Conservation (phyloP, 306 rosid species). For the Rosa multiflora region DNA sequence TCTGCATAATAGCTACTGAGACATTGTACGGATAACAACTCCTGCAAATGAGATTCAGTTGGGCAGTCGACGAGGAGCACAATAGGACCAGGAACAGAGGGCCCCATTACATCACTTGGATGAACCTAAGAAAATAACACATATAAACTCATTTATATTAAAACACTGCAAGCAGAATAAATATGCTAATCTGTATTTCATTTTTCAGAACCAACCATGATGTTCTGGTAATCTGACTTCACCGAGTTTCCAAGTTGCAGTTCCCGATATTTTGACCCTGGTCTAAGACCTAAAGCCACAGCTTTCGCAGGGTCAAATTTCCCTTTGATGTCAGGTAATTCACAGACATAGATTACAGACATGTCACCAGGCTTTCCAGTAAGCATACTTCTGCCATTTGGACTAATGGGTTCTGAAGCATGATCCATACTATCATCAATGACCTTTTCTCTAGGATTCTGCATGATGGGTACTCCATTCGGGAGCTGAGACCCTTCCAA, state of each 20-base stretch:
- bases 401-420: slow-evolving; percentile 29
- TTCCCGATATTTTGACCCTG: slow-evolving; percentile 80
- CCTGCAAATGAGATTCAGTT: slow-evolving; percentile 71
- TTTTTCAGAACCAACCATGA: slow-evolving; percentile 57
- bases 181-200: slow-evolving; percentile 3
- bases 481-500: slow-evolving; percentile 23
- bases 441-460: slow-evolving; percentile 26
- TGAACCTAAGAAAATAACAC: slow-evolving; percentile 51
- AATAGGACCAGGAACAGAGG: slow-evolving; percentile 90
- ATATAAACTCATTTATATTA: slow-evolving; percentile 20
- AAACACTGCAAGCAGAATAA: neutral
- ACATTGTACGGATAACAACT: slow-evolving; percentile 55
- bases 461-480: slow-evolving; percentile 6
- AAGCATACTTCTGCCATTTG: slow-evolving; percentile 29
- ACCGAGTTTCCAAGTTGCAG: slow-evolving; percentile 84
- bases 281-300: slow-evolving; percentile 64
- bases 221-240: slow-evolving; percentile 64
- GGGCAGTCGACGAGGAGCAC: slow-evolving; percentile 96
- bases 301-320: slow-evolving; percentile 82
- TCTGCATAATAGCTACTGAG: slow-evolving; percentile 54
- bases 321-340: slow-evolving; percentile 87
- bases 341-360: slow-evolving; percentile 86
- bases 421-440: slow-evolving; percentile 30
- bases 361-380: slow-evolving; percentile 69
- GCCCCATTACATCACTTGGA: slow-evolving; percentile 92